Base-by-base conservation (phyloP, 169 alveolate species). In the Plasmodium ovale region DNA sequence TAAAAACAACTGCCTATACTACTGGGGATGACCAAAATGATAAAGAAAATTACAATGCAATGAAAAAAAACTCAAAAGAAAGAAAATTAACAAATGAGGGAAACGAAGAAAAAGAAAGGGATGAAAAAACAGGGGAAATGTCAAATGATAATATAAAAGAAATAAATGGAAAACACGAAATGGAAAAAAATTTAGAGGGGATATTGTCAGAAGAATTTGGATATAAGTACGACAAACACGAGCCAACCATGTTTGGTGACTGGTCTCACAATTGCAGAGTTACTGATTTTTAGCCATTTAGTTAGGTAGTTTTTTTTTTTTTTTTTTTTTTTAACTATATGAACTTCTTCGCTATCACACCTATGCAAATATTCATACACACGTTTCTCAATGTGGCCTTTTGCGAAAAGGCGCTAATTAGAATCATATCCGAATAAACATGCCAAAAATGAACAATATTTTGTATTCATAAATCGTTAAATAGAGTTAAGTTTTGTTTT, bases 211-310 rank as follows among this genome's bases (percentile, higher is more conserved):
- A 82, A 82, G 96, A 93, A 73, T 87, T 21, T 70, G 96, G 96
- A 56, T 65, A 88, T 85, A 89, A 87, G 49, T 93, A 88, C 68
- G 92, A 84, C 37, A 93, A 91, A 87, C 96, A 93, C 56, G 96
- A 93, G 69, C 96, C 96, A 70, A 93, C 96, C 16, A 92, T 93
- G 96, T 92, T 92, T 69, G 96, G 96, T 51, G 96, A 93, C 79
- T 93, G 96, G 96, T 70, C 94, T 25, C 96, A 93, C 62, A 93
- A 92, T 89, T 94, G 96, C 49, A 87, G 96, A 23, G 96, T 93
- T 47, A 93, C 95, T 10, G 96, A 93, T 84, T 93, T 93, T 87
- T 93, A 68, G 88, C 21, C n/a, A n/a, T n/a, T n/a, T n/a, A n/a
- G n/a, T n/a, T n/a, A n/a, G n/a, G n/a, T n/a, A n/a, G n/a, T n/a